Evolutionary conservation across 495 filamentous ascomycete genomes (phyloP).

Genomic region (Daldinia grandis): DNA sequence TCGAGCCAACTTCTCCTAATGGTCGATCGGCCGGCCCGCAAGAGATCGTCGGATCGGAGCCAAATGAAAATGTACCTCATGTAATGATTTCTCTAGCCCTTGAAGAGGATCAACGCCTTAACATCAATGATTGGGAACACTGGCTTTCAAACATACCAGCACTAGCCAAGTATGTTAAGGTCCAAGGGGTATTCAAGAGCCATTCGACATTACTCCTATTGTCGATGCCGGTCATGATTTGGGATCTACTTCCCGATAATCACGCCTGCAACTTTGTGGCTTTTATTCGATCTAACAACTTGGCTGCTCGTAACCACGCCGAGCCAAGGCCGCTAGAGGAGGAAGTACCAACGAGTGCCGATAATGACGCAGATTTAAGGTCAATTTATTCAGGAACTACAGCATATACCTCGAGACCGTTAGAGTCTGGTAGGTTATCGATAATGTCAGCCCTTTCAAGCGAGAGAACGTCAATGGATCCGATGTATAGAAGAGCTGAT

Average conservation of each 20-base stretch:
- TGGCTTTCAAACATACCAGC: slow-evolving; percentile 59
- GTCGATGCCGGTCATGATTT: slow-evolving; percentile 60
- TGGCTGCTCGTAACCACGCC: slow-evolving; percentile 27
- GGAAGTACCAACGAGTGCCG: slow-evolving; percentile 24
- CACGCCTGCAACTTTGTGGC: slow-evolving; percentile 61
- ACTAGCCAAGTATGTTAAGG: slow-evolving; percentile 59
- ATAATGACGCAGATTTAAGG: slow-evolving; percentile 35
- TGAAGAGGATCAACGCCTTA: slow-evolving; percentile 58
- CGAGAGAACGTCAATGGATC: slow-evolving; percentile 28
- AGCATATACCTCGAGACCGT: slow-evolving; percentile 29
- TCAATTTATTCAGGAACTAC: slow-evolving; percentile 44
- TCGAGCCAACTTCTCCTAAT: slow-evolving; percentile 26
- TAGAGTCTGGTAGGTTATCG: slow-evolving; percentile 26
- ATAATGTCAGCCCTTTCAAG: slow-evolving; percentile 37
- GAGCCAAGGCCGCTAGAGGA: slow-evolving; percentile 27
- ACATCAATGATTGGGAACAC: slow-evolving; percentile 57
- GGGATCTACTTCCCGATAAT: slow-evolving; percentile 61
- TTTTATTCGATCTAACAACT: slow-evolving; percentile 60
- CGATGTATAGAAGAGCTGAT: slow-evolving; percentile 17
- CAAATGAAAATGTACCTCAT: slow-evolving; percentile 56
- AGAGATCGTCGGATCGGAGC: slow-evolving; percentile 46
- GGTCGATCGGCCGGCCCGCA: slow-evolving; percentile 33
- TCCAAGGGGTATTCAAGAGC: slow-evolving; percentile 63
- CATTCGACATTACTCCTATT: slow-evolving; percentile 60
- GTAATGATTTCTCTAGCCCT: slow-evolving; percentile 64